Evolutionary conservation across 2,329 filamentous ascomycete species (phyloP).

Genomic region (Calonectria montana): DNA sequence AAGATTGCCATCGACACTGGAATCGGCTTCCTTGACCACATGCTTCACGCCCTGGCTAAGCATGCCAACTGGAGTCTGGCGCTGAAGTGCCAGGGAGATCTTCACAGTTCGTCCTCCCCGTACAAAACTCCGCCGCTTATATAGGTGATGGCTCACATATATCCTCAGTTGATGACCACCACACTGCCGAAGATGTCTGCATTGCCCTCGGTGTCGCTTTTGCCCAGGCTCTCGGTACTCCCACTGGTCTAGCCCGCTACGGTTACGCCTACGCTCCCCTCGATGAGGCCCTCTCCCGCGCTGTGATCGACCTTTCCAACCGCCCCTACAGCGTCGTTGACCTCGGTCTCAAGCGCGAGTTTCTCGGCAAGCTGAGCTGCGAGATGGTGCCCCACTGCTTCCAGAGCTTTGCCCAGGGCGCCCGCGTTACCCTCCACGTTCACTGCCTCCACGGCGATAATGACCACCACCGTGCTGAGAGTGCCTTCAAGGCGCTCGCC

Average conservation of each 20-base stretch:
- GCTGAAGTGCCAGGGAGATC: conserved; percentile 85
- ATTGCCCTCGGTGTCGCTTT: conserved; percentile 91
- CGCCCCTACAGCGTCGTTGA: conserved; percentile 88
- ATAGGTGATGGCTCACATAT: conserved; percentile 10
- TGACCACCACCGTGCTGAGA: conserved; percentile 96
- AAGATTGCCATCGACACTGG: conserved; percentile 90
- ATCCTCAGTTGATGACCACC: conserved; percentile 89
- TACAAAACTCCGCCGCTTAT: background rate
- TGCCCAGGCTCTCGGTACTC: conserved; percentile 80
- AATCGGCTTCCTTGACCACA: conserved; percentile 98
- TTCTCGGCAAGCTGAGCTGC: conserved; percentile 90
- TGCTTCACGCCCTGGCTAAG: conserved; percentile 96
- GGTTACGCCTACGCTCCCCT: conserved; percentile 93
- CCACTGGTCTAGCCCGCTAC: conserved; percentile 87
- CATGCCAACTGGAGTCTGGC: conserved; percentile 94
- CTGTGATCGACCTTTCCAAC: conserved; percentile 95
- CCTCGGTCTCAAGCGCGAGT: conserved; percentile 87
- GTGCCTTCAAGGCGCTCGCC: conserved; percentile 95
- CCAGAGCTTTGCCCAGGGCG: conserved; percentile 92
- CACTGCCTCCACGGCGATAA: conserved; percentile 92
- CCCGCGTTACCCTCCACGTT: conserved; percentile 93
- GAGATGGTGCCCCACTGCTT: conserved; percentile 99
- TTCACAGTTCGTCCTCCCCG: conserved; percentile 76
- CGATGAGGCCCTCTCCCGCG: conserved; percentile 93
- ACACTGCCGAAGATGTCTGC: conserved; percentile 96